These are phyloP conservation scores for Lecanicillium sp. DNA, from an alignment of 2,329 filamentous ascomycete genomes.

Conservation along the genomic window DNA sequence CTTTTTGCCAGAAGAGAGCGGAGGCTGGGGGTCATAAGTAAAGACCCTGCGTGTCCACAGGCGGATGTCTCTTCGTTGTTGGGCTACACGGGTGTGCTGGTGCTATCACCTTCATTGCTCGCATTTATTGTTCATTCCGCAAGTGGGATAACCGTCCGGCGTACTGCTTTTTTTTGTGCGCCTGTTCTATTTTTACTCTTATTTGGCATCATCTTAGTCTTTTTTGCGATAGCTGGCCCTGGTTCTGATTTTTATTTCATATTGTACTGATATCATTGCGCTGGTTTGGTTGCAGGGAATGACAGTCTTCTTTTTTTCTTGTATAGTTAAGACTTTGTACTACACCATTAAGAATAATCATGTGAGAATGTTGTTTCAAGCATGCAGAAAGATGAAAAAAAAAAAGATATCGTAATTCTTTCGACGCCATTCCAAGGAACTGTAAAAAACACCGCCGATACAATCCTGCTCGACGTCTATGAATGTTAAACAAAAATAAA, in stretches of 20 bases:
- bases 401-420: not conserved
- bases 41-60: not conserved
- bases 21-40: slow-evolving; percentile 18
- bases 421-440: no score
- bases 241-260: not conserved
- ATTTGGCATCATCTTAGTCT: no score
- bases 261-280: not conserved
- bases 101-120: no score
- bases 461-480: not conserved
- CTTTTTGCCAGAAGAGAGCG: slow-evolving; percentile 11
- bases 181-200: no score
- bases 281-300: not conserved
- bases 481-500: not conserved
- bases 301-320: slow-evolving; percentile 3
- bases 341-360: slow-evolving; percentile 1
- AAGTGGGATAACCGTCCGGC: no score
- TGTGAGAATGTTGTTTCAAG: not conserved
- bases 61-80: no score
- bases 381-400: not conserved
- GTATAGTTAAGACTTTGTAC: slow-evolving; percentile 14
- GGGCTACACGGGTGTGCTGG: no score
- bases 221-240: not conserved
- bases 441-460: not conserved
- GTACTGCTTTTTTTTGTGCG: no score
- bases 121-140: no score